Evolutionary conservation across 2,329 filamentous ascomycete genomes (phyloP).

Genomic region (Sarocladium brachiariae): DNA sequence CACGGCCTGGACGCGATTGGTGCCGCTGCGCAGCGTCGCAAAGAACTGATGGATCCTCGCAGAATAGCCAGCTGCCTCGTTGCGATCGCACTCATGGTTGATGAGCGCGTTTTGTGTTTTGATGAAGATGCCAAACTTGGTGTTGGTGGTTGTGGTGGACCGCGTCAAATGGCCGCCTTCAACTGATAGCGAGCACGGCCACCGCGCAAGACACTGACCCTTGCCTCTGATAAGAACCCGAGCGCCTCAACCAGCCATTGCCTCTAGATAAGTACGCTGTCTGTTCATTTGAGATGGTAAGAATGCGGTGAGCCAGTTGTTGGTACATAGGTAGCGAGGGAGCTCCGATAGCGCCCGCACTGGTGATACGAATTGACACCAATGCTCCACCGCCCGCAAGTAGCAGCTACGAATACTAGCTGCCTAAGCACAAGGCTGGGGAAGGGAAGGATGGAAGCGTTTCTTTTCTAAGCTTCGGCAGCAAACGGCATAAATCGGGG

Average conservation of each 20-base stretch:
- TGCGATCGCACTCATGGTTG: neutral
- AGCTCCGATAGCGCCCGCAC: neutral
- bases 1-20: neutral
- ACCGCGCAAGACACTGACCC: slow-evolving; percentile 5
- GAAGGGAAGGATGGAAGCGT: neutral
- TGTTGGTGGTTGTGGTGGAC: neutral
- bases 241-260: slow-evolving; percentile 8
- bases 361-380: slow-evolving; percentile 4
- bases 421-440: neutral
- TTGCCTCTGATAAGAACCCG: slow-evolving; percentile 9
- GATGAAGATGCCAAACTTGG: neutral
- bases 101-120: neutral
- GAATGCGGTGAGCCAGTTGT: neutral
- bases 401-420: too few species aligned
- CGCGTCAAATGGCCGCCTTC: neutral
- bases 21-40: slow-evolving; percentile 2
- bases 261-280: slow-evolving; percentile 3
- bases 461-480: neutral
- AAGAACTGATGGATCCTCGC: neutral
- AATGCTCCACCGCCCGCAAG: neutral
- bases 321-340: too few species aligned
- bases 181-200: slow-evolving; percentile 6
- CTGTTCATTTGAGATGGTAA: neutral
- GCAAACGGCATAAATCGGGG: slow-evolving; percentile 2
- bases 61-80: slow-evolving; percentile 6